Conservation (phyloP, 192 early-diverging fungal species). For the Linnemannia zychae region DNA sequence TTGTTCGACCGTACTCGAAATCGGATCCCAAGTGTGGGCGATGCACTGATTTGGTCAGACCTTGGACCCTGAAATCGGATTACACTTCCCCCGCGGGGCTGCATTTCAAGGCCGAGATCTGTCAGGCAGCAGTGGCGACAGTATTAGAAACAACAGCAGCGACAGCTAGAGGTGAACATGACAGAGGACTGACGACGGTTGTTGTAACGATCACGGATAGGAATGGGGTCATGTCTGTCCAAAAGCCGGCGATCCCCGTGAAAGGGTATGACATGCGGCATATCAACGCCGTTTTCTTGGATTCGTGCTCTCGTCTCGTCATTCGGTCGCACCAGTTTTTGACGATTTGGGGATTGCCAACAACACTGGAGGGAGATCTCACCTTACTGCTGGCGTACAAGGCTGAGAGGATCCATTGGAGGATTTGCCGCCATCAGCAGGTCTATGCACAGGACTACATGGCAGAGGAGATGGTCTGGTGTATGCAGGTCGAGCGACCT, state of each 20-base stretch:
- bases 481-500: conserved; percentile 7
- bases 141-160: background rate
- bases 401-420: background rate
- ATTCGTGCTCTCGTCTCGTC: background rate
- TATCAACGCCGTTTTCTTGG: background rate
- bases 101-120: background rate
- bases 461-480: background rate
- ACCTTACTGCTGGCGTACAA: background rate
- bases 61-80: background rate
- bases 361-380: background rate
- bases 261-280: background rate
- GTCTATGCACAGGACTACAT: background rate
- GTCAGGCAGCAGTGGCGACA: background rate
- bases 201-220: background rate
- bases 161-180: background rate
- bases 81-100: background rate
- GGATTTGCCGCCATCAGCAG: background rate
- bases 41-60: background rate
- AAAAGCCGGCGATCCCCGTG: conserved; percentile 1
- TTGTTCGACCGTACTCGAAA: background rate
- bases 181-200: background rate
- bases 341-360: background rate
- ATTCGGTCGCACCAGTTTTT: background rate
- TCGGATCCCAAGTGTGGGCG: background rate
- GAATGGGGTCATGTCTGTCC: background rate